Conservation (phyloP, 2,329 filamentous ascomycete genomes). For the Fusarium pseudograminearum region DNA sequence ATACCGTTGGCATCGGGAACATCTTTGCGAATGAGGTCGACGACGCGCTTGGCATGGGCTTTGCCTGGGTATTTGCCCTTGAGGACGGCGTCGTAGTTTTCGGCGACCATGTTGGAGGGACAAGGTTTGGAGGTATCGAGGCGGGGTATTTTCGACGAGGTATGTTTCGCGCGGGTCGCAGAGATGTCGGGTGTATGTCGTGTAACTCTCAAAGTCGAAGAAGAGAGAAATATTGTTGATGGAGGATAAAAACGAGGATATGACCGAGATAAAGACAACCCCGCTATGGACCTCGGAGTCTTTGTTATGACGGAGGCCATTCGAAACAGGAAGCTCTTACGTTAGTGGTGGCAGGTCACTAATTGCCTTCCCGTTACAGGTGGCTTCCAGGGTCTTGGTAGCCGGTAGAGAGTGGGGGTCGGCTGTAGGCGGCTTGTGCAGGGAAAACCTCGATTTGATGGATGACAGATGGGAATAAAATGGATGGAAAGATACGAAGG, state of each 20-base stretch:
- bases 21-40: slow-evolving; percentile 77
- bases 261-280: slow-evolving; percentile 20
- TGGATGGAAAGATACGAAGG: not conserved
- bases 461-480: not conserved
- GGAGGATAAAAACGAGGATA: slow-evolving; percentile 8
- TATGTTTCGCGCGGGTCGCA: not conserved
- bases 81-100: slow-evolving; percentile 65
- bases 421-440: slow-evolving; percentile 44
- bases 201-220: not conserved
- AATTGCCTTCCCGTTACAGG: slow-evolving; percentile 37
- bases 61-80: slow-evolving; percentile 84
- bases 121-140: slow-evolving; percentile 13
- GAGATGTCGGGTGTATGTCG: not conserved
- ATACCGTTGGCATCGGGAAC: slow-evolving; percentile 74
- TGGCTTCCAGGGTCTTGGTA: slow-evolving; percentile 19
- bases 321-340: slow-evolving; percentile 42
- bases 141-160: slow-evolving; percentile 10
- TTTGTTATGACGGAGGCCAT: slow-evolving; percentile 36
- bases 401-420: slow-evolving; percentile 3
- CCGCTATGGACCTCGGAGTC: slow-evolving; percentile 34
- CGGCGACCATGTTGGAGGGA: slow-evolving; percentile 50
- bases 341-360: slow-evolving; percentile 32
- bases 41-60: slow-evolving; percentile 85
- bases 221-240: slow-evolving; percentile 3
- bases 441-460: slow-evolving; percentile 5